Conservation (phyloP, 345 rosid species). For the Lumnitzera littorea region DNA sequence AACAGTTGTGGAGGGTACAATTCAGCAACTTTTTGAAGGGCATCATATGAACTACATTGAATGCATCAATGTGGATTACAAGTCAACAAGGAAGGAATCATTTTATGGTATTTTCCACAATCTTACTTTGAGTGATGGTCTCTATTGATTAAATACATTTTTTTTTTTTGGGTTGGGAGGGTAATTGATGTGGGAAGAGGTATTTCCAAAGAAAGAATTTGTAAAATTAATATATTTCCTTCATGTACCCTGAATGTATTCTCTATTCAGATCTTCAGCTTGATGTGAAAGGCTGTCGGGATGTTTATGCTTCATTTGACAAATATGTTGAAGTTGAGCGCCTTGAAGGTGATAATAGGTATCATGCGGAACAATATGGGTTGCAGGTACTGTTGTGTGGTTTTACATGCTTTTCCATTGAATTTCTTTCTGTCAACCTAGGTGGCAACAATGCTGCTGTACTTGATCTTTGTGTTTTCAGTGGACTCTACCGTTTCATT, state of each 20-base stretch:
- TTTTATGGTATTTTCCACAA: slow-evolving; percentile 33
- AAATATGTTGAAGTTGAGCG: slow-evolving; percentile 76
- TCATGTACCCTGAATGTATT: background rate
- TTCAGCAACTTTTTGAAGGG: slow-evolving; percentile 58
- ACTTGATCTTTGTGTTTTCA: too few species aligned
- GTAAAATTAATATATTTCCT: background rate
- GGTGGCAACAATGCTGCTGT: background rate
- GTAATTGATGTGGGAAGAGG: too few species aligned
- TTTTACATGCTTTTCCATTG: background rate
- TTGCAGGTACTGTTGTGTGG: slow-evolving; percentile 41
- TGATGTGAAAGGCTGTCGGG: slow-evolving; percentile 78
- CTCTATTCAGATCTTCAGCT: slow-evolving; percentile 60
- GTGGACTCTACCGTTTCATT: background rate
- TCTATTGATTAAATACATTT: too few species aligned
- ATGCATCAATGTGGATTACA: slow-evolving; percentile 54
- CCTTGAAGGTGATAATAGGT: slow-evolving; percentile 72
- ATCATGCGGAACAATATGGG: slow-evolving; percentile 67
- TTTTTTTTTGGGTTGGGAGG: too few species aligned
- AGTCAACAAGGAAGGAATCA: slow-evolving; percentile 55
- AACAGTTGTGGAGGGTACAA: slow-evolving; percentile 61
- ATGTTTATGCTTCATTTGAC: slow-evolving; percentile 78
- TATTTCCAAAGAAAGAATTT: background rate
- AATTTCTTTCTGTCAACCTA: background rate
- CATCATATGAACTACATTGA: slow-evolving; percentile 60
- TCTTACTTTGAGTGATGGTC: too few species aligned